phyloP scores from a whole-genome alignment of 2,329 filamentous ascomycete species.

The Atkinsonella hypoxylon region DNA sequence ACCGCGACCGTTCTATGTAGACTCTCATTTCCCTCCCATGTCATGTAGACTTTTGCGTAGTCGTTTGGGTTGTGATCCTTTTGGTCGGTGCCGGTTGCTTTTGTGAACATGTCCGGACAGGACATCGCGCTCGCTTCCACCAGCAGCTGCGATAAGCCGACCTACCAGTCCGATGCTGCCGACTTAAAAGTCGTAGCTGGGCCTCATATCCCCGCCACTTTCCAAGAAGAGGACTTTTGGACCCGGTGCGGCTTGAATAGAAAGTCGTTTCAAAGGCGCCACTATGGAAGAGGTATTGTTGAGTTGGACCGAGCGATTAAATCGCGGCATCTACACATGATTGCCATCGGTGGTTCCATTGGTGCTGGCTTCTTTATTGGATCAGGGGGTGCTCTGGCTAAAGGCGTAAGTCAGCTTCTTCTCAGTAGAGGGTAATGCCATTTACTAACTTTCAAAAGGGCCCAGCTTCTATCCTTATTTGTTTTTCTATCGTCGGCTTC shows the following conservation, averaged over 20 bases:
- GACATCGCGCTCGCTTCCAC: not conserved
- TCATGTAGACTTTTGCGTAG: too few species aligned
- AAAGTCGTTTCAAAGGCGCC: slow-evolving; percentile 23
- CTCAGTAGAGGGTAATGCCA: not conserved
- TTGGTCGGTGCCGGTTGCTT: too few species aligned
- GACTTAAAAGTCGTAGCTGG: slow-evolving; percentile 5
- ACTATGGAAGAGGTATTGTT: slow-evolving; percentile 18
- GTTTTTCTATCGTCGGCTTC: slow-evolving; percentile 43
- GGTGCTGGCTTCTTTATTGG: slow-evolving; percentile 53
- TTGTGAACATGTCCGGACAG: slow-evolving; percentile 2
- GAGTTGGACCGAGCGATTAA: slow-evolving; percentile 38
- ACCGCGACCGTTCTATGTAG: not conserved
- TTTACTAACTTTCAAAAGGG: slow-evolving; percentile 11
- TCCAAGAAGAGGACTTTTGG: slow-evolving; percentile 19
- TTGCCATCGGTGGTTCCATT: slow-evolving; percentile 49
- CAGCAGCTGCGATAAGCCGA: slow-evolving; percentile 6
- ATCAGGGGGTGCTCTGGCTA: slow-evolving; percentile 40
- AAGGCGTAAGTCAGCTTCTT: slow-evolving; percentile 28
- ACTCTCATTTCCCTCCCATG: too few species aligned
- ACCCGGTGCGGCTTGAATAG: slow-evolving; percentile 24
- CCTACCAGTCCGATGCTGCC: not conserved
- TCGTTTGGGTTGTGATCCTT: too few species aligned
- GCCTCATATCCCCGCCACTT: slow-evolving; percentile 8
- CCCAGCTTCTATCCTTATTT: slow-evolving; percentile 32
- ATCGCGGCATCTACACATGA: slow-evolving; percentile 49